Percentiles rank a stretch among this genome's conserved stretches.
Conservation (phyloP, 2,329 filamentous ascomycete genomes). For the Lizonia empirigonia region DNA sequence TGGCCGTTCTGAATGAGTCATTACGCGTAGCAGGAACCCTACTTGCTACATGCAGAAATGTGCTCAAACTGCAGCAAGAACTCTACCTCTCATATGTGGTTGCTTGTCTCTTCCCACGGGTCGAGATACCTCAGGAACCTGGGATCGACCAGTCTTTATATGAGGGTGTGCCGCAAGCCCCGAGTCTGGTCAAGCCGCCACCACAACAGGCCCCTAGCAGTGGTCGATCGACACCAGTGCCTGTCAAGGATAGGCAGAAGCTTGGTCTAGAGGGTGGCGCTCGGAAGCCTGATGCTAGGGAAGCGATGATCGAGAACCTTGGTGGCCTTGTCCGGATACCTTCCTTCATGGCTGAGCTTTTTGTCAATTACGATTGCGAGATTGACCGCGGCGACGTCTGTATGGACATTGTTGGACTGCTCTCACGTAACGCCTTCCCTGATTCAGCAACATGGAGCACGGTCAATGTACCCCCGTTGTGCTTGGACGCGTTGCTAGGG, state of each 20-base stretch:
- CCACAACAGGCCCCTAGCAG: conserved; percentile 70
- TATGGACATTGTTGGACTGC: conserved; percentile 89
- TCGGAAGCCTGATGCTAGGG: conserved; percentile 90
- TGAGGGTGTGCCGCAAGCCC: conserved; percentile 88
- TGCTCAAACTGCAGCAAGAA: conserved; percentile 95
- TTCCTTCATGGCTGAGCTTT: conserved; percentile 91
- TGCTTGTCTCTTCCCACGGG: conserved; percentile 88
- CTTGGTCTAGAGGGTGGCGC: conserved; percentile 90
- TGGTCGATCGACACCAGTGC: conserved; percentile 86
- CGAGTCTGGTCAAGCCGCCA: conserved; percentile 81
- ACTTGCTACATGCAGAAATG: conserved; percentile 84
- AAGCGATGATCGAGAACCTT: conserved; percentile 98
- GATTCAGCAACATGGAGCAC: conserved; percentile 99
- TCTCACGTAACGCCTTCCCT: conserved; percentile 92
- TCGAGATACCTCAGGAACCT: conserved; percentile 88
- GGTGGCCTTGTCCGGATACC: conserved; percentile 91
- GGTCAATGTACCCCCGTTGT: conserved; percentile 93
- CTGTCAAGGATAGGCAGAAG: conserved; percentile 89
- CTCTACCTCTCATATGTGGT: conserved; percentile 93
- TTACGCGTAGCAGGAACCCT: conserved; percentile 90
- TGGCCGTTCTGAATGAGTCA: conserved; percentile 91
- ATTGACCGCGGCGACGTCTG: conserved; percentile 89
- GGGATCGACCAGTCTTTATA: conserved; percentile 92
- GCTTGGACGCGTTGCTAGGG: conserved; percentile 86
- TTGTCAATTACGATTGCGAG: conserved; percentile 98